These are phyloP conservation scores for Antitrichia curtipendula DNA, from an alignment of 225 moss, liverwort and hornwort species.

Conservation along the genomic window DNA sequence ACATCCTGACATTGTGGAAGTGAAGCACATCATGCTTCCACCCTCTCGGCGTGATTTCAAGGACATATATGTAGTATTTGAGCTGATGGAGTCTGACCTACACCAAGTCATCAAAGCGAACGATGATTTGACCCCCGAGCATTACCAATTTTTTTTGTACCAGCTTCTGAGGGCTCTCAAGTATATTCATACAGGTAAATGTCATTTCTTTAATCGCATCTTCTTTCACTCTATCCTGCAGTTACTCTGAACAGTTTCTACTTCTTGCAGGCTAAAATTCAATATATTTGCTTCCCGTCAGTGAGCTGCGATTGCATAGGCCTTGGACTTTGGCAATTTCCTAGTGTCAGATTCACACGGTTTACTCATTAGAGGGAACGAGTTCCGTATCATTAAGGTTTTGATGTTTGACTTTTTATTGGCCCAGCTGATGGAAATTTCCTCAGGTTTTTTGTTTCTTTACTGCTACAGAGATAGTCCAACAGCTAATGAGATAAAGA, in stretches of 20 bases:
- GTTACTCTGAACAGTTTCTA: neutral
- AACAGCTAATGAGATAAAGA: neutral
- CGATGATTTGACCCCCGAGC: conserved; percentile 97
- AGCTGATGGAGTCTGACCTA: conserved; percentile 99
- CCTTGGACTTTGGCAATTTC: neutral
- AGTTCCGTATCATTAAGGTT: neutral
- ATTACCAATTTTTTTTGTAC: conserved; percentile 97
- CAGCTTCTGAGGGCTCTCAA: conserved; percentile 96
- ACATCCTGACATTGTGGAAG: conserved; percentile 99
- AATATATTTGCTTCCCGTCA: neutral
- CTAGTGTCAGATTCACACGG: neutral
- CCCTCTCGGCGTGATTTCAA: conserved; percentile 98
- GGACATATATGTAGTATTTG: conserved; percentile 99
- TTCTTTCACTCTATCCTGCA: neutral
- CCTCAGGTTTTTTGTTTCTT: neutral
- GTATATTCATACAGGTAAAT: conserved; percentile 93
- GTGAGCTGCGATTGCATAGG: neutral
- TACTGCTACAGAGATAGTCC: neutral
- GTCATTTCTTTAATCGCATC: neutral
- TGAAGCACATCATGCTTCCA: conserved; percentile 99
- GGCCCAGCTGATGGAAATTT: neutral
- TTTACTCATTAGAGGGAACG: neutral
- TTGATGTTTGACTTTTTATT: neutral
- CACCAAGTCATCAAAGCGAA: conserved; percentile 99
- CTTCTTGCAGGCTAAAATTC: neutral